phyloP scores from a whole-genome alignment of 805 yeast species.

The Sugiyamaella floridensis region DNA sequence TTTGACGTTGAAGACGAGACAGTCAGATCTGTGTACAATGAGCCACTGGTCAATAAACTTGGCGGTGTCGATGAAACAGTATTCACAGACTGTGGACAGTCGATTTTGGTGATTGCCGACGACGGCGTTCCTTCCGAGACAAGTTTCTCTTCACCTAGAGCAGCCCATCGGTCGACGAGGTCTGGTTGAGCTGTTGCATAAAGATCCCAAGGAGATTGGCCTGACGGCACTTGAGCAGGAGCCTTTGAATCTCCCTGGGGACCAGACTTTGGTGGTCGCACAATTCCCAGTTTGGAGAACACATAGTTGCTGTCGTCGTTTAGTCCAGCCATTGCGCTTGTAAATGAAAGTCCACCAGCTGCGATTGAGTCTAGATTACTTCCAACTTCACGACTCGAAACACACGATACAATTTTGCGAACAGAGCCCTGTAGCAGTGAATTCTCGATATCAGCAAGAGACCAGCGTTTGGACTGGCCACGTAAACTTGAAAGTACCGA shows the following conservation, averaged over 20 bases:
- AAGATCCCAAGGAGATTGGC: constrained; percentile 8
- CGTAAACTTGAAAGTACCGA: constrained; percentile 38
- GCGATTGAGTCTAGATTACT: not conserved
- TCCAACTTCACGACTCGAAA: not conserved
- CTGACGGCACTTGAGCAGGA: not conserved
- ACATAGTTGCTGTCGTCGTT: not conserved
- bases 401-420: constrained; percentile 42
- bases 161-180: constrained; percentile 4
- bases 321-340: not conserved
- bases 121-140: constrained; percentile 14
- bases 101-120: constrained; percentile 7
- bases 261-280: not conserved
- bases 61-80: constrained; percentile 16
- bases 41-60: constrained; percentile 5
- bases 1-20: constrained; percentile 17
- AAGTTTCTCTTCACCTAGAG: constrained; percentile 7
- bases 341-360: not conserved
- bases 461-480: constrained; percentile 20
- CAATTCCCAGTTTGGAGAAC: not conserved
- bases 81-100: constrained; percentile 14
- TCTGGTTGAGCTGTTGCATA: not conserved
- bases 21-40: constrained; percentile 13
- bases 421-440: constrained; percentile 37
- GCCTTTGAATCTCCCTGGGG: no score
- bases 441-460: constrained; percentile 41